phyloP scores from a whole-genome alignment of 768 basidiomycete species.

The Macrolepiota dolichaula region DNA sequence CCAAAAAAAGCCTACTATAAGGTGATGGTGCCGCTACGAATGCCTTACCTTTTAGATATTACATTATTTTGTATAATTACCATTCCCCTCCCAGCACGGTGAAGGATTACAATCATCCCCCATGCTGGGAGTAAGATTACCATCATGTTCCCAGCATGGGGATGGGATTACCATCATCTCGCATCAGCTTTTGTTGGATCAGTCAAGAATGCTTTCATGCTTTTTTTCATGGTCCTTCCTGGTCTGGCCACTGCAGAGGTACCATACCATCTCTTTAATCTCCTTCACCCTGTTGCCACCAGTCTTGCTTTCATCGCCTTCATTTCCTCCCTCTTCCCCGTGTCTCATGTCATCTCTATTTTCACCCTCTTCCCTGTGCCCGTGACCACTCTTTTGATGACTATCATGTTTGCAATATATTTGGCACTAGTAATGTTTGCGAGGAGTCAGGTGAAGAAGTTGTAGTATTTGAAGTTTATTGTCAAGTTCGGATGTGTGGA shows the following conservation, averaged over 20 bases:
- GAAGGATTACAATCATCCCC: too few relatives aligned
- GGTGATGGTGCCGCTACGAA: too few relatives aligned
- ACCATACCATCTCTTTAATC: conserved; percentile 43
- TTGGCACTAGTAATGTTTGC: conserved; percentile 57
- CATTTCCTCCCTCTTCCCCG: conserved; percentile 54
- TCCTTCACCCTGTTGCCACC: conserved; percentile 67
- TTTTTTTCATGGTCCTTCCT: neutral
- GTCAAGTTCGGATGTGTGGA: conserved; percentile 73
- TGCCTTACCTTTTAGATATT: too few relatives aligned
- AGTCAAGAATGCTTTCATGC: conserved; percentile 27
- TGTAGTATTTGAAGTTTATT: conserved; percentile 37
- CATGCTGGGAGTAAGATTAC: too few relatives aligned
- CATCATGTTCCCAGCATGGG: too few relatives aligned
- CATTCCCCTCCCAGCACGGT: too few relatives aligned
- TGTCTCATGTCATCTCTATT: conserved; percentile 52
- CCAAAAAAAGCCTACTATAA: too few relatives aligned
- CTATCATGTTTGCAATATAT: conserved; percentile 58
- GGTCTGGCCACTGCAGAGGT: conserved; percentile 35
- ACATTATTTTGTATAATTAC: too few relatives aligned
- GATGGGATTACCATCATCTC: too few relatives aligned
- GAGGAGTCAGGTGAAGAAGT: conserved; percentile 34
- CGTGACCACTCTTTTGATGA: conserved; percentile 50
- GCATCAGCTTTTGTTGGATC: conserved; percentile 20
- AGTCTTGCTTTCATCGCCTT: conserved; percentile 54
- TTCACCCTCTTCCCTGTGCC: conserved; percentile 56